phyloP scores from a whole-genome alignment of 768 basidiomycete species.

The Chalciporus chontae region DNA sequence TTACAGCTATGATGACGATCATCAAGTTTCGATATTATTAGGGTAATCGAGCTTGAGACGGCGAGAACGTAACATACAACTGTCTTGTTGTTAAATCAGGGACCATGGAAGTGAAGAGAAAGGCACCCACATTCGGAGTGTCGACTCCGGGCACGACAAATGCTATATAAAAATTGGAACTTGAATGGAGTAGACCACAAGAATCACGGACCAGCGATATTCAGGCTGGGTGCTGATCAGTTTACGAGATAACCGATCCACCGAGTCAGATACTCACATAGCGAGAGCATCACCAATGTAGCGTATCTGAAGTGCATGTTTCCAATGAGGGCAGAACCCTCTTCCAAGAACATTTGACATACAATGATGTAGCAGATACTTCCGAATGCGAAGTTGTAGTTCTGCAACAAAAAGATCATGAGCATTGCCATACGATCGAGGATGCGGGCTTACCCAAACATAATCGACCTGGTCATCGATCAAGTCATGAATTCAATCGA shows the following conservation, averaged over 20 bases:
- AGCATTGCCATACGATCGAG: neutral
- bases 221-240: conserved; percentile 11
- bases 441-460: conserved; percentile 16
- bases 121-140: conserved; percentile 5
- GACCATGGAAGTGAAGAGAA: neutral
- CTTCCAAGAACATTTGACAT: neutral
- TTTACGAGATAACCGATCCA: too few species aligned
- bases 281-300: conserved; percentile 19
- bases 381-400: conserved; percentile 7
- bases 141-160: conserved; percentile 9
- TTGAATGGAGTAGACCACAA: neutral
- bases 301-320: conserved; percentile 17
- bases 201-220: conserved; percentile 3
- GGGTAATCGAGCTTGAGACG: too few species aligned
- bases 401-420: conserved; percentile 1
- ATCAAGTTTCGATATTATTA: too few species aligned
- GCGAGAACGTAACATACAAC: conserved; percentile 12
- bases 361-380: conserved; percentile 20
- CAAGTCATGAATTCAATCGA: neutral
- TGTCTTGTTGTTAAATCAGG: conserved; percentile 3
- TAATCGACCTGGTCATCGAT: conserved; percentile 10
- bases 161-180: conserved; percentile 1
- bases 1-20: conserved; percentile 10
- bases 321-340: neutral
- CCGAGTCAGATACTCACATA: conserved; percentile 11